Percentiles rank a stretch among this genome's conserved stretches.
These are phyloP conservation scores for Lecanicillium sp. DNA, from an alignment of 2,329 filamentous ascomycete genomes.

Conservation along the genomic window DNA sequence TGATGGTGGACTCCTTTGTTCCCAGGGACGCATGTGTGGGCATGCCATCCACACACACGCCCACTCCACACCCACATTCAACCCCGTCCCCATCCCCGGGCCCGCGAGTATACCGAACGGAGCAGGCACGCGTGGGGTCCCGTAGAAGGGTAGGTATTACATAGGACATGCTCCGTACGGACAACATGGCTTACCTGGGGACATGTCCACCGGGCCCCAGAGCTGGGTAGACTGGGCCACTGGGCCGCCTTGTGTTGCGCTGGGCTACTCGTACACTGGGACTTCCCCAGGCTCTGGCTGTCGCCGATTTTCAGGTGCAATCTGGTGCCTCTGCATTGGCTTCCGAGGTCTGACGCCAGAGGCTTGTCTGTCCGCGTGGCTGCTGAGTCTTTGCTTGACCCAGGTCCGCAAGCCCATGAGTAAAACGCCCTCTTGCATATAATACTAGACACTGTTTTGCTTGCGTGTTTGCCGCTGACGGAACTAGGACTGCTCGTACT, in stretches of 20 bases:
- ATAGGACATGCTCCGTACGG: too few species aligned
- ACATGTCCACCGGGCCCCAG: neutral
- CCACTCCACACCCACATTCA: constrained; percentile 3
- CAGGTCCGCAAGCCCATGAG: neutral
- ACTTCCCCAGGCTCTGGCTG: neutral
- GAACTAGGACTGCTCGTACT: too few species aligned
- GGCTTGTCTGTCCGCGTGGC: constrained; percentile 1
- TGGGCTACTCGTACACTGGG: constrained; percentile 1
- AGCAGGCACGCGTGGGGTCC: constrained; percentile 4
- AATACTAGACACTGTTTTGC: too few species aligned
- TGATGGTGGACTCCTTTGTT: too few species aligned
- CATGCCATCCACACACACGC: constrained; percentile 3
- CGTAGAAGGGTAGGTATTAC: constrained; percentile 3
- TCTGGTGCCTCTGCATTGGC: constrained; percentile 1
- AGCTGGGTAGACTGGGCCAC: neutral
- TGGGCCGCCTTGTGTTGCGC: neutral
- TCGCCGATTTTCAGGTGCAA: constrained; percentile 7
- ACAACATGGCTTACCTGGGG: constrained; percentile 4
- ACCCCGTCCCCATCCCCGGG: neutral
- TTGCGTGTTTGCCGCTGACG: too few species aligned
- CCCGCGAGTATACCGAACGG: too few species aligned
- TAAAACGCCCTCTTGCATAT: constrained; percentile 1
- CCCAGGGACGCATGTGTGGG: too few species aligned
- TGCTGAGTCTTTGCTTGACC: neutral
- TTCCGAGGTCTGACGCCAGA: constrained; percentile 6